These are phyloP conservation scores for Blastobotrys raffinosifermentans DNA, from an alignment of 1,139 yeast genomes.

Conservation along the genomic window DNA sequence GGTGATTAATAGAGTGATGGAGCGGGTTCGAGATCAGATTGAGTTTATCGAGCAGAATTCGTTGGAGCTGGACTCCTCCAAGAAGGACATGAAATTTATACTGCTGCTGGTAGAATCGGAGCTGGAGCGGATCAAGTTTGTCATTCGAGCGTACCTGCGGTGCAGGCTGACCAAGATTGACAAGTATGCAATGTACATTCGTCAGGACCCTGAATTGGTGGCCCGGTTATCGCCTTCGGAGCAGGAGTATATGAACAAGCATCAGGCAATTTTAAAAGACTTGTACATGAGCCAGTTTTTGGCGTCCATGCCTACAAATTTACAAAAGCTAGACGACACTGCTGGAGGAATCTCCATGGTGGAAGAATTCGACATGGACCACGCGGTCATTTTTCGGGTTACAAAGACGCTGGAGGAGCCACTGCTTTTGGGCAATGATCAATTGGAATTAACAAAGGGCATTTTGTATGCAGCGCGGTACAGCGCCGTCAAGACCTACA, in stretches of 20 bases:
- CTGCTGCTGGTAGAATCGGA: slow-evolving; percentile 86
- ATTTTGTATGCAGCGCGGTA: slow-evolving; percentile 77
- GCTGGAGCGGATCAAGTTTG: slow-evolving; percentile 75
- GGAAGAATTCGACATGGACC: slow-evolving; percentile 65
- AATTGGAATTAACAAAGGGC: slow-evolving; percentile 54
- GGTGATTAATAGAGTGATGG: slow-evolving; percentile 52
- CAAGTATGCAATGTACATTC: slow-evolving; percentile 53
- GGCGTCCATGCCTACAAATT: slow-evolving; percentile 55
- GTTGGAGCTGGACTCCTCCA: slow-evolving; percentile 39
- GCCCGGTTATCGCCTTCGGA: slow-evolving; percentile 53
- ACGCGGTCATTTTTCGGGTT: slow-evolving; percentile 71
- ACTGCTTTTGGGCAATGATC: slow-evolving; percentile 42
- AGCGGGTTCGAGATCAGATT: slow-evolving; percentile 59
- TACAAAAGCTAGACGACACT: slow-evolving; percentile 71
- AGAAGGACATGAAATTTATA: slow-evolving; percentile 65
- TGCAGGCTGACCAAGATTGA: slow-evolving; percentile 65
- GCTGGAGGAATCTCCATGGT: slow-evolving; percentile 76
- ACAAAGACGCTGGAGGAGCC: slow-evolving; percentile 34
- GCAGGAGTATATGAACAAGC: slow-evolving; percentile 56
- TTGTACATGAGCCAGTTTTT: slow-evolving; percentile 67
- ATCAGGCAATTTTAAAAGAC: slow-evolving; percentile 56
- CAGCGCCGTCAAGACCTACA: slow-evolving; percentile 37
- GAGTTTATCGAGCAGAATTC: slow-evolving; percentile 62
- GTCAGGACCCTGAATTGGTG: slow-evolving; percentile 29
- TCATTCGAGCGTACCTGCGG: slow-evolving; percentile 73